A percentile compares a stretch with the other conserved stretches of the same genome.
Evolutionary conservation across 345 rosid genomes (phyloP).

Genomic region (Laguncularia racemosa): DNA sequence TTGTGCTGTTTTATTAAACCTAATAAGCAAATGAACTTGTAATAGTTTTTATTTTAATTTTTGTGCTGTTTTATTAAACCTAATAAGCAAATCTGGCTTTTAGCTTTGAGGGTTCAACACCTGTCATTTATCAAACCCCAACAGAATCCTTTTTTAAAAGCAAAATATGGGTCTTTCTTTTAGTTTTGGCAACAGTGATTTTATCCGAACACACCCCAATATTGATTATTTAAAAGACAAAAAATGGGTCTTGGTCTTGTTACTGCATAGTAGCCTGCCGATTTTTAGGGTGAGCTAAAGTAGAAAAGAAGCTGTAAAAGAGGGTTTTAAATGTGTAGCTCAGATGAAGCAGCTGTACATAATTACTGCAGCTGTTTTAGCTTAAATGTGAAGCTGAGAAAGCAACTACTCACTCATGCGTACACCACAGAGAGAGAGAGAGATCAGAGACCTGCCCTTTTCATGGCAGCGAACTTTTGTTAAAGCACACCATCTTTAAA

Average conservation of each 20-base stretch:
- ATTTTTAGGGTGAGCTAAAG: slow-evolving; percentile 26
- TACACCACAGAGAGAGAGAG: too few relatives aligned
- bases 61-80: too few relatives aligned
- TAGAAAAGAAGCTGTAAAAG: slow-evolving; percentile 1
- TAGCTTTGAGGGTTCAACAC: slow-evolving; percentile 39
- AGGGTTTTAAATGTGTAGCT: slow-evolving; percentile 7
- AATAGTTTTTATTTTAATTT: too few relatives aligned
- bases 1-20: too few relatives aligned
- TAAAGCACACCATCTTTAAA: too few relatives aligned
- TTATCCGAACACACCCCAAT: neutral
- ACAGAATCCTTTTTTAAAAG: slow-evolving; percentile 4
- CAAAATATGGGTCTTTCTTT: neutral
- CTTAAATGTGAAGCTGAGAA: slow-evolving; percentile 22
- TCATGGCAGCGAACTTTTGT: too few relatives aligned
- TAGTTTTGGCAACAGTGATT: neutral
- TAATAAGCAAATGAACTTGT: neutral
- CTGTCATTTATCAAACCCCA: slow-evolving; percentile 23
- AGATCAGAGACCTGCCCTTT: too few relatives aligned
- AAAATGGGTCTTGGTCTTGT: neutral
- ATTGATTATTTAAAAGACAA: neutral
- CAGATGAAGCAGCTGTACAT: slow-evolving; percentile 21
- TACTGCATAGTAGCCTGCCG: slow-evolving; percentile 18
- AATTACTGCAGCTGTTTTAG: slow-evolving; percentile 12
- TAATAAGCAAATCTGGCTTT: slow-evolving; percentile 1
- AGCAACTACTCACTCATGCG: neutral